phyloP scores from a whole-genome alignment of 805 yeast species.

The Myxozyma udenii region DNA sequence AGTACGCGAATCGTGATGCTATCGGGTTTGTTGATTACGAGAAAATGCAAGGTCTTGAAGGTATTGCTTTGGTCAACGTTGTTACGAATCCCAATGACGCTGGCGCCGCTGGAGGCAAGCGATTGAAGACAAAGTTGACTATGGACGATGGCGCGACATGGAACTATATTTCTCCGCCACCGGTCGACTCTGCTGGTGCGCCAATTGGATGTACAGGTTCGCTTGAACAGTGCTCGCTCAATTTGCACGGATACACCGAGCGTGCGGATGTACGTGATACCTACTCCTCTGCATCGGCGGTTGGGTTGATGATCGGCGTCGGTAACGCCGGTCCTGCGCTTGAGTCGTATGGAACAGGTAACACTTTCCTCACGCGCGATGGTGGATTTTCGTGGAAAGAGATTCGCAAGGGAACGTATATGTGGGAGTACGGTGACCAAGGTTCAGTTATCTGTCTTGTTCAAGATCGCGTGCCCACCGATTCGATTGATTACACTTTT shows the following conservation, averaged over 20 bases:
- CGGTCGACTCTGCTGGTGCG: constrained; percentile 57
- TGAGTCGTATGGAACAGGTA: constrained; percentile 49
- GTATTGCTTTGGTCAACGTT: constrained; percentile 70
- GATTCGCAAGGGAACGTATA: constrained; percentile 64
- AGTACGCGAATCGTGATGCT: constrained; percentile 68
- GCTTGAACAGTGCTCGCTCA: constrained; percentile 66
- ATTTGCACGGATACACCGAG: constrained; percentile 89
- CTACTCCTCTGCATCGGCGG: constrained; percentile 81
- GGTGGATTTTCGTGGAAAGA: constrained; percentile 90
- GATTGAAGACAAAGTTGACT: constrained; percentile 68
- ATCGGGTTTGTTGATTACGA: constrained; percentile 87
- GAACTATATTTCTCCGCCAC: constrained; percentile 69
- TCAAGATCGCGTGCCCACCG: constrained; percentile 55
- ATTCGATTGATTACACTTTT: constrained; percentile 59
- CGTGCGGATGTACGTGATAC: constrained; percentile 80
- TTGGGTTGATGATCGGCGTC: constrained; percentile 85
- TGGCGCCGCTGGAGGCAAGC: constrained; percentile 48
- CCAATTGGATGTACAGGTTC: constrained; percentile 52
- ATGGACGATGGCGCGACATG: constrained; percentile 92
- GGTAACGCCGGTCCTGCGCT: constrained; percentile 81
- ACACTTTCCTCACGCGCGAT: constrained; percentile 79
- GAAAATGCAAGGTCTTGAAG: constrained; percentile 76
- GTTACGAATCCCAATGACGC: constrained; percentile 57
- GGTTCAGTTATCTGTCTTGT: constrained; percentile 82
- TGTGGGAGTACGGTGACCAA: constrained; percentile 97